phyloP scores from a whole-genome alignment of 23 red algal genomes.

The Gracilaria domingensis region DNA sequence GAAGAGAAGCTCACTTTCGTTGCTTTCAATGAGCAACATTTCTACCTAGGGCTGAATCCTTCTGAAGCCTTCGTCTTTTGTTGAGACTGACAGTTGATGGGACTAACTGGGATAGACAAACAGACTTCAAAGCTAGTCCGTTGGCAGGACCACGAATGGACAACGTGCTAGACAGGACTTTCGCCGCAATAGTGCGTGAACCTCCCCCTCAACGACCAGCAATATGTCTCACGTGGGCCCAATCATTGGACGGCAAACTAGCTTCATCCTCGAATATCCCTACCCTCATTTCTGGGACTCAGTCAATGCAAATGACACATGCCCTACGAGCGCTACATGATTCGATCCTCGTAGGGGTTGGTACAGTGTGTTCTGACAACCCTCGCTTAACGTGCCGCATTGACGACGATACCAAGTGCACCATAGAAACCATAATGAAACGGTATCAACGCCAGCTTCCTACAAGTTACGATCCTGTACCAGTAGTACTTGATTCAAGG shows the following conservation, averaged over 20 bases:
- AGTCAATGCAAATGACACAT: constrained; percentile 80
- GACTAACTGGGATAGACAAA: not conserved
- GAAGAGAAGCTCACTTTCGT: no score
- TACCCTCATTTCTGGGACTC: constrained; percentile 56
- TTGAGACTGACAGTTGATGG: no score
- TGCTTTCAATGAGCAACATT: no score
- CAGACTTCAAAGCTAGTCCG: not conserved
- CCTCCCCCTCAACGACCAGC: constrained; percentile 37
- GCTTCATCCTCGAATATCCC: constrained; percentile 4
- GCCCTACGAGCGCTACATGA: constrained; percentile 76
- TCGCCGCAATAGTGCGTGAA: not conserved
- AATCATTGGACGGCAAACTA: constrained; percentile 71
- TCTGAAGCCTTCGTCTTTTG: no score
- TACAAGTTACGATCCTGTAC: constrained; percentile 36
- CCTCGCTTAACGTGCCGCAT: constrained; percentile 76
- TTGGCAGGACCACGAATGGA: not conserved
- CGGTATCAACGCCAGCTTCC: constrained; percentile 4
- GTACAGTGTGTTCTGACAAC: constrained; percentile 77
- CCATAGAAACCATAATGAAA: not conserved
- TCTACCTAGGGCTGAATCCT: no score
- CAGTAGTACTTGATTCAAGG: constrained; percentile 70
- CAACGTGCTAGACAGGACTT: constrained; percentile 9
- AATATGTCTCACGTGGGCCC: constrained; percentile 71
- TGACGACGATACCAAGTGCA: not conserved
- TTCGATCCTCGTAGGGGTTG: constrained; percentile 76